phyloP scores from a whole-genome alignment of 345 rosid genomes.

The Geranium brycei region DNA sequence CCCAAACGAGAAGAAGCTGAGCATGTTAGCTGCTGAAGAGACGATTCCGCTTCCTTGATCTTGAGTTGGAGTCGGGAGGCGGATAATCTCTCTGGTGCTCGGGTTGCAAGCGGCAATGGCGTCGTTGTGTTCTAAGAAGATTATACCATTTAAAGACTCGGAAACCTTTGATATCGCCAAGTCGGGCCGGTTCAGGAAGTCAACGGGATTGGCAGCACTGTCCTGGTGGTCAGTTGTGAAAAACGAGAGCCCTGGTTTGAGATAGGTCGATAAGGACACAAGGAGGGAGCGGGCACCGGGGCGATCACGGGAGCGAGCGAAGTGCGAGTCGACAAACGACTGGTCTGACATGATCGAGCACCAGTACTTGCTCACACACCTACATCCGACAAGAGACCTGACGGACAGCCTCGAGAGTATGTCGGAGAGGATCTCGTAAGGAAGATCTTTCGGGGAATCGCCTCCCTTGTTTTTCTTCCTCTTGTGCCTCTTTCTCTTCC shows the following conservation, averaged over 20 bases:
- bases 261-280: background rate
- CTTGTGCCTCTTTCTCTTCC: background rate
- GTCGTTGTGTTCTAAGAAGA: constrained; percentile 1
- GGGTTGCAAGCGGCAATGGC: background rate
- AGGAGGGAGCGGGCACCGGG: background rate
- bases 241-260: background rate
- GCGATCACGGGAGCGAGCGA: background rate
- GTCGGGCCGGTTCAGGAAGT: background rate
- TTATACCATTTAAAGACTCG: constrained; percentile 4
- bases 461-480: background rate
- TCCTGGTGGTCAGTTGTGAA: constrained; percentile 5
- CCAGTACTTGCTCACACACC: constrained; percentile 11
- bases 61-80: background rate
- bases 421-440: constrained; percentile 1
- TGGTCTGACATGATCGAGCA: constrained; percentile 8
- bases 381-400: constrained; percentile 6
- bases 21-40: background rate
- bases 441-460: background rate
- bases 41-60: background rate
- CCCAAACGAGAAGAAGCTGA: constrained; percentile 4
- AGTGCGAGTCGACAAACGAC: constrained; percentile 5
- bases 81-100: constrained; percentile 1
- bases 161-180: background rate
- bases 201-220: background rate
- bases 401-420: constrained; percentile 10